Conservation (phyloP, 1,284 basidiomycete genomes). For the Xerocomus minutiporus region DNA sequence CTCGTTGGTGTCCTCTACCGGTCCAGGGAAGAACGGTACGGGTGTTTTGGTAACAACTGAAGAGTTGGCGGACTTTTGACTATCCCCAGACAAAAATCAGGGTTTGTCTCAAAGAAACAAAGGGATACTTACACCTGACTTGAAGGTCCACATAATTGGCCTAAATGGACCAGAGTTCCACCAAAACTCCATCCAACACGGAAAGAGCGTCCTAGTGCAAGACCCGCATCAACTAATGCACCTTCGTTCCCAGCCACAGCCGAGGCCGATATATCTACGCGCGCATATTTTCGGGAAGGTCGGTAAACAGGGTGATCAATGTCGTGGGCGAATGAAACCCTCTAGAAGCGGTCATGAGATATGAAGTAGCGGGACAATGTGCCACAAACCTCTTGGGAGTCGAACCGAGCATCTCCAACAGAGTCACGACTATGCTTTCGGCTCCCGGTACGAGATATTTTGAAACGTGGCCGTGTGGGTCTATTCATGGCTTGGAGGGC, state of each 20-base stretch:
- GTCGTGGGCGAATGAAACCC: slow-evolving; percentile 72
- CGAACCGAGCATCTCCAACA: slow-evolving; percentile 61
- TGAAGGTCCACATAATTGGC: slow-evolving; percentile 58
- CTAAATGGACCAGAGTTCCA: slow-evolving; percentile 74
- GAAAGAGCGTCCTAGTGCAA: slow-evolving; percentile 85
- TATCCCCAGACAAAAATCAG: slow-evolving; percentile 25
- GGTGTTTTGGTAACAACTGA: slow-evolving; percentile 50
- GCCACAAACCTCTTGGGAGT: slow-evolving; percentile 57
- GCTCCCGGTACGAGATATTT: slow-evolving; percentile 37
- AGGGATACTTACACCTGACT: slow-evolving; percentile 42
- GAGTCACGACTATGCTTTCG: slow-evolving; percentile 76
- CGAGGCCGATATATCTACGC: slow-evolving; percentile 63
- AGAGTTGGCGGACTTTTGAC: slow-evolving; percentile 53
- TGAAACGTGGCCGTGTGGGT: slow-evolving; percentile 37
- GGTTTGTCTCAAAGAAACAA: slow-evolving; percentile 6
- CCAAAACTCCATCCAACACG: slow-evolving; percentile 88
- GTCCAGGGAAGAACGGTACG: slow-evolving; percentile 39
- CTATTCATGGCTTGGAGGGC: slow-evolving; percentile 50
- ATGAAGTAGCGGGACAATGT: slow-evolving; percentile 2
- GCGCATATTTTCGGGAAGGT: slow-evolving; percentile 68
- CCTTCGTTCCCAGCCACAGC: slow-evolving; percentile 62
- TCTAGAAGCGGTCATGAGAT: slow-evolving; percentile 38
- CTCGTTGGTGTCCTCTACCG: slow-evolving; percentile 36
- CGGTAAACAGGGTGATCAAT: slow-evolving; percentile 58
- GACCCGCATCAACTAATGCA: slow-evolving; percentile 72